Conservation (phyloP, 2,329 filamentous ascomycete genomes). For the Ascochyta koolunga region DNA sequence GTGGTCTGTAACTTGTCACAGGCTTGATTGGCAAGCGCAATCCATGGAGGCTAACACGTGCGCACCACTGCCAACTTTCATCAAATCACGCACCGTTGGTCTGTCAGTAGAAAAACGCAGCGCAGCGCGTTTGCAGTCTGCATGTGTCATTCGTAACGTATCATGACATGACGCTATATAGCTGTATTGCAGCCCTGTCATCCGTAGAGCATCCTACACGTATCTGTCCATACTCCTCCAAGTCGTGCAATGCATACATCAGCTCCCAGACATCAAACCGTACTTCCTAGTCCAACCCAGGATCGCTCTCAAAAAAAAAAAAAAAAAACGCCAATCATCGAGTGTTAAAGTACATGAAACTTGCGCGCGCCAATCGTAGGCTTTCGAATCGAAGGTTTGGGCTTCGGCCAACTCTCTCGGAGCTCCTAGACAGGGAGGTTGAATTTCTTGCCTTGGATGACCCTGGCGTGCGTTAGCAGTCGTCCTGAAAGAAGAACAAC, state of each 20-base stretch:
- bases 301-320: constrained; percentile 2
- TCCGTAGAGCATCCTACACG: background rate
- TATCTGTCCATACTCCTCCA: background rate
- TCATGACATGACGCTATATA: constrained; percentile 3
- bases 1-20: constrained; percentile 7
- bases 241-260: constrained; percentile 6
- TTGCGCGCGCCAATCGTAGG: constrained; percentile 5
- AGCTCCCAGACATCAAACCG: background rate
- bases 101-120: background rate
- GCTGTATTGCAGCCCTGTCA: background rate
- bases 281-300: background rate
- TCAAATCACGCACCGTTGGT: constrained; percentile 5
- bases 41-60: constrained; percentile 8
- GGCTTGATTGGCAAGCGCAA: constrained; percentile 1
- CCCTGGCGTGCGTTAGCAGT: constrained; percentile 44
- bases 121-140: background rate
- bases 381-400: constrained; percentile 4
- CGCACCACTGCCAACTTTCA: constrained; percentile 5
- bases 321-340: constrained; percentile 15
- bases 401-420: background rate
- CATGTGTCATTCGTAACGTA: background rate
- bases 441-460: constrained; percentile 61
- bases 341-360: constrained; percentile 18
- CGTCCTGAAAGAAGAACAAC: background rate
- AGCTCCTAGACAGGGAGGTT: constrained; percentile 56